Conservation (phyloP, 1,284 basidiomycete species). For the Rhodotorula sp. region DNA sequence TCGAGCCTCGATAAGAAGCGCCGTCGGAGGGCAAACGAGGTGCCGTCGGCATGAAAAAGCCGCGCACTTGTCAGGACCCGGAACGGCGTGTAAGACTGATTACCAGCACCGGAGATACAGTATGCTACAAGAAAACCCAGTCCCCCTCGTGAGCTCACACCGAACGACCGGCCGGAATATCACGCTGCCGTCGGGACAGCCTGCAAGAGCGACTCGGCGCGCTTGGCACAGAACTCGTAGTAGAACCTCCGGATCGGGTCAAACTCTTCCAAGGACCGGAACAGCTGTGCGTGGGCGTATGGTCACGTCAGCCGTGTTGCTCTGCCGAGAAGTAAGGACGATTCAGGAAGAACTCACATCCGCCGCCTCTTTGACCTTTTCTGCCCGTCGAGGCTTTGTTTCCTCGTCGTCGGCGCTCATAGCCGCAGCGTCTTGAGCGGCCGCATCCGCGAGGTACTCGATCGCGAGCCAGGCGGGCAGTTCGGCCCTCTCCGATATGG, state of each 20-base stretch:
- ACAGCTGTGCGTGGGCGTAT: constrained; percentile 13
- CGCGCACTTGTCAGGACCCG: no score
- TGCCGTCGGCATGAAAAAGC: neutral
- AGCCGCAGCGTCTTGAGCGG: constrained; percentile 56
- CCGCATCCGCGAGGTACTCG: constrained; percentile 80
- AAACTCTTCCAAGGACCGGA: constrained; percentile 30
- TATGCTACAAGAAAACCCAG: neutral
- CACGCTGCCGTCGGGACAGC: neutral
- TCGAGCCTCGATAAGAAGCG: no score
- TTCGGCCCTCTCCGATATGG: constrained; percentile 57
- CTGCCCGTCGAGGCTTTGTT: neutral
- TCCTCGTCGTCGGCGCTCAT: neutral
- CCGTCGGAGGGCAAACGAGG: no score
- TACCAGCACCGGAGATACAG: no score
- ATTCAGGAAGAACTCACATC: constrained; percentile 23
- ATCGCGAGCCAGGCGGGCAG: constrained; percentile 71
- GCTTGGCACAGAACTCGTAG: constrained; percentile 25
- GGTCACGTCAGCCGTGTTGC: neutral
- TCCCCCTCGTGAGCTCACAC: no score
- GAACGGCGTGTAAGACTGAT: no score
- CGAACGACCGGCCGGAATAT: neutral
- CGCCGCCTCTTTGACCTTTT: constrained; percentile 25
- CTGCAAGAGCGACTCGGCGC: neutral
- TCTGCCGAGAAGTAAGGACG: no score
- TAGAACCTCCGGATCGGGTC: constrained; percentile 39